Evolutionary conservation across 2,329 filamentous ascomycete genomes (phyloP).

Genomic region (Corniculantispora saksenae): DNA sequence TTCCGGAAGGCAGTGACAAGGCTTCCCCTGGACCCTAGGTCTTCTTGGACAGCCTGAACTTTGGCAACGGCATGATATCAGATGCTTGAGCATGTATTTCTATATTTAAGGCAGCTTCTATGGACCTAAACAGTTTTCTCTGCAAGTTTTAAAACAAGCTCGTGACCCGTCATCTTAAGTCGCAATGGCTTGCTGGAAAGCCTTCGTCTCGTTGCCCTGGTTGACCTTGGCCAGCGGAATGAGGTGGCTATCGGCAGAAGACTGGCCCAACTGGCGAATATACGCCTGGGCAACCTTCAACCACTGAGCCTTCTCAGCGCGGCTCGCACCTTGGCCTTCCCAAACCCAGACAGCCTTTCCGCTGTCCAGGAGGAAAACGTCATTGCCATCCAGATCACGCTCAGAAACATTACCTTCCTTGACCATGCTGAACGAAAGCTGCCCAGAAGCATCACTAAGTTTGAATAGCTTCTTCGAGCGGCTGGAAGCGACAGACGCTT

Average conservation of each 20-base stretch:
- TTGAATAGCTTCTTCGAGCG: constrained; percentile 53
- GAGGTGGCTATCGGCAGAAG: constrained; percentile 38
- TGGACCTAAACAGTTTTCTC: background rate
- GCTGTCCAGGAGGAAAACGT: constrained; percentile 65
- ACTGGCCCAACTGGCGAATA: constrained; percentile 41
- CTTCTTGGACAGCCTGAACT: background rate
- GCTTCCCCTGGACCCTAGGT: constrained; percentile 22
- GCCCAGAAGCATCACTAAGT: constrained; percentile 62
- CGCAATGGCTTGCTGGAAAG: constrained; percentile 51
- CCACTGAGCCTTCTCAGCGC: constrained; percentile 61
- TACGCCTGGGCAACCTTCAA: constrained; percentile 60
- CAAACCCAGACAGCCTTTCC: constrained; percentile 64
- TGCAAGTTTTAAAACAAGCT: background rate
- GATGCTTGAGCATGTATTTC: background rate
- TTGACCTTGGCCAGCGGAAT: constrained; percentile 58
- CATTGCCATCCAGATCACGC: constrained; percentile 56
- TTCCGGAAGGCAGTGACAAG: constrained; percentile 39
- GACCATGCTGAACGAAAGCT: constrained; percentile 57
- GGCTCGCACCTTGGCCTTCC: constrained; percentile 61
- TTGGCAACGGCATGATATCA: no score
- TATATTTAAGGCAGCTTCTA: constrained; percentile 21
- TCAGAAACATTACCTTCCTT: constrained; percentile 53
- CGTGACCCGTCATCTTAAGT: constrained; percentile 24
- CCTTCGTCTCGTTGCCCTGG: constrained; percentile 55
- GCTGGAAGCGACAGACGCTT: constrained; percentile 23